Evolutionary conservation across 768 basidiomycete species (phyloP), one percentile per base, ranked within the genome.

Genomic region (Cystofilobasidium capitatum): DNA sequence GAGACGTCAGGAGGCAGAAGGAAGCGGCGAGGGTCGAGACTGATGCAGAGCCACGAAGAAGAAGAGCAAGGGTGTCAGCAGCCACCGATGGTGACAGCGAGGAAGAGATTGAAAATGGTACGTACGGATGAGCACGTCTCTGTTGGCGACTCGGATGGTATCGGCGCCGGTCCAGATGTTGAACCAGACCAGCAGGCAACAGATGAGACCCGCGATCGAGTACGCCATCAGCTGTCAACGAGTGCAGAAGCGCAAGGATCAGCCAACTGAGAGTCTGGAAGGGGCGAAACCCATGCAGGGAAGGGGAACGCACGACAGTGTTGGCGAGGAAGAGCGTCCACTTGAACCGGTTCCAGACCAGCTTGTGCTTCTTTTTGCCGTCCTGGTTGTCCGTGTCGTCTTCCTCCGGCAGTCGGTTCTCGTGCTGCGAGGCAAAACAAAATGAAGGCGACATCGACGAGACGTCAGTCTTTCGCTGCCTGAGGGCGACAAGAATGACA

Each of bases 311-410:
- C 66, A 83, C 82, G 39, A 85, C 39, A 39, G 80, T 72, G 73
- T 89, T 91, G 58, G 86, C 79, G 57, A 83, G 51, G 75, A 91
- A 86, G 5, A 91, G 76, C 14, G 81, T 78, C 88, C 88, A 90
- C 75, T 92, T 91, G 82, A 91, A 91, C 70, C 80, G 82, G 74
- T 85, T 91, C 89, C 89, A 92, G 20, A 85, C 79, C 65, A 87
- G 77, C 69, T 78, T 78, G 40, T 75, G 77, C 71, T 81, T 76
- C 69, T 78, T 77, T 0, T 74, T 67, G 45, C 63, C 63, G 36
- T 64, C 55, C 6, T 39, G 16, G 44, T 60, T 51, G 40, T 44
- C 62, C n/a, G n/a, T n/a, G 8, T 47, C 40, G 0, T 45, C 76
- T 77, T 64, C 78, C 78, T 36, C 77, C 75, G 58, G 76, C 78